A percentile compares a stretch with the other conserved stretches of the same genome.
These are phyloP conservation scores for Eucalyptus coolabah DNA, from an alignment of 345 rosid genomes.

Conservation along the genomic window DNA sequence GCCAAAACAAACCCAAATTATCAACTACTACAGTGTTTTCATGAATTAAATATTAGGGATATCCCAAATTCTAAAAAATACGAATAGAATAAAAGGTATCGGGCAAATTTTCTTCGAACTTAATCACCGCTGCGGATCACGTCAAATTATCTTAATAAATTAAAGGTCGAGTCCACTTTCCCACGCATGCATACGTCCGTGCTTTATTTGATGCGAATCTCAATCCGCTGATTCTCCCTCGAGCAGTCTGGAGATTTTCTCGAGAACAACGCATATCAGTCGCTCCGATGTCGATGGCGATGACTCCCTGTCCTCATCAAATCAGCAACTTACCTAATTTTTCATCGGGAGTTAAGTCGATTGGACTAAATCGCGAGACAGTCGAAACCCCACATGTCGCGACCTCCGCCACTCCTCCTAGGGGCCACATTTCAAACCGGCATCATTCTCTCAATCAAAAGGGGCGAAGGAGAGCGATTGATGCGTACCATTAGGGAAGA, in stretches of 20 bases:
- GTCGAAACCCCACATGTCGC: background rate
- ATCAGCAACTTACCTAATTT: background rate
- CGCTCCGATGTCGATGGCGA: fast-evolving
- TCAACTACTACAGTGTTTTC: background rate
- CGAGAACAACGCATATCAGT: background rate
- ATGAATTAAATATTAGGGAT: background rate
- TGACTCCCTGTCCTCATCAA: background rate
- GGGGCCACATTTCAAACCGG: background rate
- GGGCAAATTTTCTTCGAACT: background rate
- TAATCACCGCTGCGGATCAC: background rate
- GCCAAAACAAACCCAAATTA: background rate
- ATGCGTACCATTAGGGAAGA: background rate
- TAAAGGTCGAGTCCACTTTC: background rate
- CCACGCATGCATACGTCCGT: background rate
- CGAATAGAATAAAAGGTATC: background rate
- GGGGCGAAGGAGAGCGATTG: background rate
- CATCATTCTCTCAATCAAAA: background rate
- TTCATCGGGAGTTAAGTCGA: fast-evolving
- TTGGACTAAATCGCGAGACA: background rate
- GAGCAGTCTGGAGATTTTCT: fast-evolving
- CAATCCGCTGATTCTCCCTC: background rate
- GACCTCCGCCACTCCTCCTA: background rate
- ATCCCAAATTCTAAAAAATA: background rate
- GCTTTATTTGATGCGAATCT: background rate
- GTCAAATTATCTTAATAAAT: background rate